These are phyloP conservation scores for Metarhizium robertsii DNA, from an alignment of 2,329 filamentous ascomycete genomes.

Conservation along the genomic window DNA sequence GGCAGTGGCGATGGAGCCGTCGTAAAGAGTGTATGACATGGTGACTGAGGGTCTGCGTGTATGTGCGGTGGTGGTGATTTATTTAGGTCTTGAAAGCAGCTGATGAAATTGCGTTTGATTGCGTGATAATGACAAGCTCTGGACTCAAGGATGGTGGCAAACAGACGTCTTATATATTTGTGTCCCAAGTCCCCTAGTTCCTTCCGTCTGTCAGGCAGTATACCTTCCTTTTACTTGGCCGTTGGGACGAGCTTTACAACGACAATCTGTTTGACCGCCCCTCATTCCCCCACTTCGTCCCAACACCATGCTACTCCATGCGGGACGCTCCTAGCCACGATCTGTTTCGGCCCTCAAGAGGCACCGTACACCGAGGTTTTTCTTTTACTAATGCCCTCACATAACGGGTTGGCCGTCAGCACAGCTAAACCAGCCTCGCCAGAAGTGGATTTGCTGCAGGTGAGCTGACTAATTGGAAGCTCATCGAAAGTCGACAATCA, in stretches of 20 bases:
- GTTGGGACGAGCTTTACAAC: neutral
- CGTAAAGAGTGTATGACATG: constrained; percentile 33
- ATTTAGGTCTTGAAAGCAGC: neutral
- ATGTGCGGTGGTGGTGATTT: neutral
- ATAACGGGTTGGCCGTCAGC: neutral
- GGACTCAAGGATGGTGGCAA: neutral
- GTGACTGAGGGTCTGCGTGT: constrained; percentile 9
- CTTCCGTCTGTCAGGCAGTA: neutral
- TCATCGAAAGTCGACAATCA: neutral
- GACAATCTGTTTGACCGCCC: neutral
- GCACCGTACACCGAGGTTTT: too few relatives aligned
- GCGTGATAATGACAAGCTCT: neutral
- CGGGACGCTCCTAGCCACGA: neutral
- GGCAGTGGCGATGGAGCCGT: constrained; percentile 23
- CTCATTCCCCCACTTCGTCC: neutral
- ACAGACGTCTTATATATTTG: neutral
- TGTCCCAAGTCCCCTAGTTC: neutral
- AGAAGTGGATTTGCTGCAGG: neutral
- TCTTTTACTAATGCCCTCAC: neutral
- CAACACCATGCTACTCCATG: neutral
- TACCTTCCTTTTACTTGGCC: neutral
- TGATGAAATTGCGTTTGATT: neutral
- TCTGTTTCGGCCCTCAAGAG: neutral
- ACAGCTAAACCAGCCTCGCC: too few relatives aligned
- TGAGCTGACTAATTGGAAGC: constrained; percentile 4